Conservation (phyloP, 306 rosid genomes). For the Dalbergia oliveri region DNA sequence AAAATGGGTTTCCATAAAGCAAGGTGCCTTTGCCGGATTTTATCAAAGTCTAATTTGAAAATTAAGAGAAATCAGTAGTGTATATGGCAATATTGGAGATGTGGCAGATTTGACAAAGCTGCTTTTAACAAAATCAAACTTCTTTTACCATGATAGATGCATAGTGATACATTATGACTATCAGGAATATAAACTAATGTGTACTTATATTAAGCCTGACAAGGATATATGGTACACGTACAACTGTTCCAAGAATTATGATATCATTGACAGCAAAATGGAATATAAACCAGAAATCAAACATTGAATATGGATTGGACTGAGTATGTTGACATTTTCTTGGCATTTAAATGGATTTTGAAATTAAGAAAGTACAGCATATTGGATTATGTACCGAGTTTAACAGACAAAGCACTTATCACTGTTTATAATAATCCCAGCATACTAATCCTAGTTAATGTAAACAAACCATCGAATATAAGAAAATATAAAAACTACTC, state of each 20-base stretch:
- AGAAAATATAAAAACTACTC: neutral
- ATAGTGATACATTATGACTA: neutral
- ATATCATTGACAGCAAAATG: slow-evolving; percentile 18
- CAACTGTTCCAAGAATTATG: slow-evolving; percentile 12
- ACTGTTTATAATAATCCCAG: too few species aligned
- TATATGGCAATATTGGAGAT: neutral
- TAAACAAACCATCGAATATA: too few species aligned
- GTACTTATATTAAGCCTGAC: neutral
- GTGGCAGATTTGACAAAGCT: slow-evolving; percentile 5
- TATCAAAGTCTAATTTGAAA: neutral
- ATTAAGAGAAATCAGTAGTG: neutral
- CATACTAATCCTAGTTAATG: too few species aligned
- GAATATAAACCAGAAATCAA: slow-evolving; percentile 22
- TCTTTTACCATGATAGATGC: slow-evolving; percentile 17
- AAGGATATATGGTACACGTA: neutral
- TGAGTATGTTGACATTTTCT: neutral
- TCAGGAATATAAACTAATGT: slow-evolving; percentile 22
- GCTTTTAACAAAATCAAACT: slow-evolving; percentile 19
- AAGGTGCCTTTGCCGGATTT: neutral
- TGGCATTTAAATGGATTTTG: slow-evolving; percentile 6
- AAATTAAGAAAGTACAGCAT: slow-evolving; percentile 23
- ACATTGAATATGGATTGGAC: neutral
- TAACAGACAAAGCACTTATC: neutral
- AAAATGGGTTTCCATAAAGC: too few species aligned
- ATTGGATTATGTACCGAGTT: neutral